phyloP scores from a whole-genome alignment of 352 stramenopile species.

The Aphanomyces astaci region DNA sequence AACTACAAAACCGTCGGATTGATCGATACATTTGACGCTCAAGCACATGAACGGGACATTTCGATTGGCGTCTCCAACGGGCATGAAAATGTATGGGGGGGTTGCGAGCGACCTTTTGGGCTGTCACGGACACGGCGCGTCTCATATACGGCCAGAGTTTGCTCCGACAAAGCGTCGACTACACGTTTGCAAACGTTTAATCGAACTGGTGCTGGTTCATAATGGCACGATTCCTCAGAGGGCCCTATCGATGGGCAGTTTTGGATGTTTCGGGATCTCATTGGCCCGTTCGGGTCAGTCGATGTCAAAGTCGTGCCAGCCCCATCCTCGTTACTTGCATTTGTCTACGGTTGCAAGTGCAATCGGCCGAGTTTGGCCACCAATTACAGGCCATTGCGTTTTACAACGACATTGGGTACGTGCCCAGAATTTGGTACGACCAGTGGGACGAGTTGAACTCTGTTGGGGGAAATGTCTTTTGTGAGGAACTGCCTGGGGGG shows the following conservation, averaged over 20 bases:
- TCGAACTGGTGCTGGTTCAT: background rate
- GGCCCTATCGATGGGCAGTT: background rate
- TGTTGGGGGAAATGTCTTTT: too few species aligned
- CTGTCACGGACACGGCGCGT: background rate
- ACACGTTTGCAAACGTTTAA: background rate
- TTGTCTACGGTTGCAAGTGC: too few species aligned
- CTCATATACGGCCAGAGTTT: background rate
- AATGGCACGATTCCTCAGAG: background rate
- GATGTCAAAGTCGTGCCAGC: background rate
- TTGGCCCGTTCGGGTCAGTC: background rate
- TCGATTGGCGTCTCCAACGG: background rate
- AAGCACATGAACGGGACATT: background rate
- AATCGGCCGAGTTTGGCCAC: too few species aligned
- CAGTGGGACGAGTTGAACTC: too few species aligned
- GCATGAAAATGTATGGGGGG: constrained; percentile 13
- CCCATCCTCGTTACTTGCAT: background rate
- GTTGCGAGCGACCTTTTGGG: constrained; percentile 17
- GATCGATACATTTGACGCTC: constrained; percentile 4
- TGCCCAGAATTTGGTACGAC: too few species aligned
- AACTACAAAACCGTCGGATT: constrained; percentile 21
- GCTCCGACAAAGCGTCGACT: too few species aligned
- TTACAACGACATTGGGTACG: too few species aligned
- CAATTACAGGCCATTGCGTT: too few species aligned
- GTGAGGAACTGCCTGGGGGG: too few species aligned
- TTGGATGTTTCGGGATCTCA: background rate